phyloP scores from a whole-genome alignment of 257 asterid species.

The Eustoma russellianum region DNA sequence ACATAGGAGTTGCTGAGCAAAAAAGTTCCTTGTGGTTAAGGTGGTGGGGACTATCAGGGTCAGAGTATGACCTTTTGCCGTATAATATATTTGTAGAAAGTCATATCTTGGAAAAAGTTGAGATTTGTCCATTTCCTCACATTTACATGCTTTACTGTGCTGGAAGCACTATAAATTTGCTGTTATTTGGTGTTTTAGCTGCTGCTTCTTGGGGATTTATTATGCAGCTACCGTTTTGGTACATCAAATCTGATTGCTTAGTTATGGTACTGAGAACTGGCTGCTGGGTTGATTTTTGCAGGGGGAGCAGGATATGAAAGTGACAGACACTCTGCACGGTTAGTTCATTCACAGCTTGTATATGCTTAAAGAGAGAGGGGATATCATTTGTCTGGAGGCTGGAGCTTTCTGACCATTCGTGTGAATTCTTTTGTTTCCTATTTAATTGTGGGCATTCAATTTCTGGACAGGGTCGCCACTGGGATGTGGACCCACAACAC shows the following conservation, averaged over 20 bases:
- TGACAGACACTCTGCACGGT: conserved; percentile 68
- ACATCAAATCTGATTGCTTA: conserved; percentile 9
- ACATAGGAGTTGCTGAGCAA: too few species aligned
- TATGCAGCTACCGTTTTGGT: conserved; percentile 13
- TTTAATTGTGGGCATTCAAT: conserved; percentile 33
- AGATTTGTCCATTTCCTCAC: conserved; percentile 16
- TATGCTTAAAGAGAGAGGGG: conserved; percentile 5
- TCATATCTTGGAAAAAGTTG: conserved; percentile 7
- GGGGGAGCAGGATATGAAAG: conserved; percentile 61
- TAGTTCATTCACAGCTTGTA: conserved; percentile 31
- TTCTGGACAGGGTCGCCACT: conserved; percentile 78
- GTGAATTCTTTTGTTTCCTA: conserved; percentile 16
- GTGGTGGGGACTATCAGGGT: too few species aligned
- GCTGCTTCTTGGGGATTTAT: conserved; percentile 15
- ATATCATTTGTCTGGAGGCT: conserved; percentile 12
- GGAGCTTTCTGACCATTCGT: conserved; percentile 14
- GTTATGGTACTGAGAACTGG: conserved; percentile 18
- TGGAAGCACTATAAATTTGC: conserved; percentile 12
- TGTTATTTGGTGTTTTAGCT: conserved; percentile 23
- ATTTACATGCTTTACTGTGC: conserved; percentile 1
- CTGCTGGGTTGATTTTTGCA: conserved; percentile 34
- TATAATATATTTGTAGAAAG: conserved; percentile 1
- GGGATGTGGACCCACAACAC: conserved; percentile 83
- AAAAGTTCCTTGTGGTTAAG: too few species aligned
- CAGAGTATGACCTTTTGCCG: too few species aligned